A percentile compares a stretch with the other conserved stretches of the same genome.
These are phyloP conservation scores for Lichtheimia ramosa DNA, from an alignment of 371 early-diverging fungal genomes.

Conservation along the genomic window DNA sequence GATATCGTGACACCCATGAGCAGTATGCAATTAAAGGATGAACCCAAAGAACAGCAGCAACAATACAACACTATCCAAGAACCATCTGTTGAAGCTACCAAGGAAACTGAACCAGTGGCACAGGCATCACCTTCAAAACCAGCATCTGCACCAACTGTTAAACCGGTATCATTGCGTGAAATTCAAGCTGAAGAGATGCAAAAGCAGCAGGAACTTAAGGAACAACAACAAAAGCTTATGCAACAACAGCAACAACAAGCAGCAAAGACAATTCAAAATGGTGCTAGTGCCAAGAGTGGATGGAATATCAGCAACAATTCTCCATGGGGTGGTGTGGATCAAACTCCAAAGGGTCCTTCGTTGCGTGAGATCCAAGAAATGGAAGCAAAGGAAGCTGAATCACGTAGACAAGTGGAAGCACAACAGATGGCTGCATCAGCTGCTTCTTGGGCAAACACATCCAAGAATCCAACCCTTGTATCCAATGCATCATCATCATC, in stretches of 20 bases:
- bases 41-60: not conserved
- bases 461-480: slow-evolving; percentile 1
- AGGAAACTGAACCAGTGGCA: not conserved
- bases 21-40: slow-evolving; percentile 3
- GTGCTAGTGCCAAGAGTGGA: slow-evolving; percentile 8
- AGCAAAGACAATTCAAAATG: slow-evolving; percentile 21
- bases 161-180: slow-evolving; percentile 44
- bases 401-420: slow-evolving; percentile 37
- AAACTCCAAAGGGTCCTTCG: slow-evolving; percentile 46
- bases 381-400: slow-evolving; percentile 59
- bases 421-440: slow-evolving; percentile 25
- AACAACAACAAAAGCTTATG: slow-evolving; percentile 9
- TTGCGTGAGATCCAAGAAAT: slow-evolving; percentile 67
- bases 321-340: slow-evolving; percentile 42
- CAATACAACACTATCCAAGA: no score
- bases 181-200: slow-evolving; percentile 51
- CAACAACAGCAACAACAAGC: slow-evolving; percentile 17
- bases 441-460: not conserved
- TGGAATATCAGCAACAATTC: slow-evolving; percentile 23
- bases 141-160: slow-evolving; percentile 12
- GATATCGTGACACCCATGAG: not conserved
- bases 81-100: not conserved
- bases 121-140: not conserved
- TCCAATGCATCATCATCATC: slow-evolving; percentile 25
- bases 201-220: slow-evolving; percentile 39